These are phyloP conservation scores for Termitomyces titanicus DNA, from an alignment of 768 basidiomycete species.

Conservation along the genomic window DNA sequence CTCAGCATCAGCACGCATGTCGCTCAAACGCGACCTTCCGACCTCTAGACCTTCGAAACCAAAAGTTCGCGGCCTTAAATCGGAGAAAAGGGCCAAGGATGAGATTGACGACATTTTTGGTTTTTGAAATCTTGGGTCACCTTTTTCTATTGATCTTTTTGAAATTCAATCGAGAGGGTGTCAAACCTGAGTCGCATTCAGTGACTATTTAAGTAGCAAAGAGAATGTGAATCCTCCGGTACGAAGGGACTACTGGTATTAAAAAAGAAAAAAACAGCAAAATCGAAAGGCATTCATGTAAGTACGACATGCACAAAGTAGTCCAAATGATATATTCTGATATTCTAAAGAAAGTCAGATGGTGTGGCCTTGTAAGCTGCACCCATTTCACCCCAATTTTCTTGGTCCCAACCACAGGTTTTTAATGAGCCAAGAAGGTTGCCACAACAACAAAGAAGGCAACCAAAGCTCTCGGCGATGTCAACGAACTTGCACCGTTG, in stretches of 20 bases:
- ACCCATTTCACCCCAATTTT: conserved; percentile 8
- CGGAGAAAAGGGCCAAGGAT: conserved; percentile 39
- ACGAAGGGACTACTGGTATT: conserved; percentile 9
- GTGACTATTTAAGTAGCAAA: conserved; percentile 3
- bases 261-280: conserved; percentile 21
- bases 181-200: conserved; percentile 7
- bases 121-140: conserved; percentile 16
- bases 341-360: conserved; percentile 28
- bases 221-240: conserved; percentile 8
- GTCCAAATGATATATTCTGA: conserved; percentile 25
- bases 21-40: not conserved
- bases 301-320: conserved; percentile 12
- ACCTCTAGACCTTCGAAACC: not conserved
- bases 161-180: not conserved
- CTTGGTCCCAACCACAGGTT: not conserved
- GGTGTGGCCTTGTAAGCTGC: conserved; percentile 13
- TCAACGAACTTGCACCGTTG: conserved; percentile 44
- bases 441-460: conserved; percentile 42
- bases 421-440: conserved; percentile 49
- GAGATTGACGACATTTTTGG: conserved; percentile 75
- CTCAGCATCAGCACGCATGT: conserved; percentile 4
- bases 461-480: conserved; percentile 47
- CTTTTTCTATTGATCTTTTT: not conserved
- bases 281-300: conserved; percentile 17
- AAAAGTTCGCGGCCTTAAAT: conserved; percentile 1